Percentiles rank a stretch among this genome's conserved stretches.
Evolutionary conservation across 345 rosid genomes (phyloP).

Genomic region (Rhodomyrtus tomentosa): DNA sequence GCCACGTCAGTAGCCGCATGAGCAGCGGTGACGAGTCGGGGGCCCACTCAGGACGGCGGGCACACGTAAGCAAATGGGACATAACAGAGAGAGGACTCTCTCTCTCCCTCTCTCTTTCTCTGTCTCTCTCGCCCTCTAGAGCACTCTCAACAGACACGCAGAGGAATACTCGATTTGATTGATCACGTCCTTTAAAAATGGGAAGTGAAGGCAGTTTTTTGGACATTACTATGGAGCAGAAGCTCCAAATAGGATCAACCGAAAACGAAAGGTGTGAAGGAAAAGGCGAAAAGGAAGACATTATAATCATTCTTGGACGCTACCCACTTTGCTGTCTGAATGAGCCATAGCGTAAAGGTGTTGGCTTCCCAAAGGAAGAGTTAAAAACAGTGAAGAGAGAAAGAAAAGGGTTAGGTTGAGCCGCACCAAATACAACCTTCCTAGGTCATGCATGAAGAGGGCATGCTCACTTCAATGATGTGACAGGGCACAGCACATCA

Average conservation of each 20-base stretch:
- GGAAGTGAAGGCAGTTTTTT: neutral
- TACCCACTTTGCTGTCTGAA: neutral
- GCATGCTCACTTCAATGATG: neutral
- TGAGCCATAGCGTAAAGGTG: neutral
- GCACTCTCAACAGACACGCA: neutral
- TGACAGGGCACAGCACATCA: neutral
- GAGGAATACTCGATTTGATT: neutral
- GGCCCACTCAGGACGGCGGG: neutral
- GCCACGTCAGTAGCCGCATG: neutral
- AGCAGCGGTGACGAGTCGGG: neutral
- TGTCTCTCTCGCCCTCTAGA: neutral
- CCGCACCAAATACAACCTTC: slow-evolving; percentile 20
- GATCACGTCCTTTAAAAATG: neutral
- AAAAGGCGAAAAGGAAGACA: neutral
- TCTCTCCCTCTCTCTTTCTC: neutral
- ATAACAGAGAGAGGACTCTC: neutral
- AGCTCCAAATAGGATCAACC: neutral
- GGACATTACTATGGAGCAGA: neutral
- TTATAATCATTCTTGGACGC: neutral
- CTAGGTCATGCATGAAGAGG: slow-evolving; percentile 6
- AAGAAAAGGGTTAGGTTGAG: neutral
- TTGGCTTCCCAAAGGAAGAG: neutral
- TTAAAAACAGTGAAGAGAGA: neutral
- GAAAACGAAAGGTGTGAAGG: neutral
- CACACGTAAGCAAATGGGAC: neutral